phyloP scores from a whole-genome alignment of 2,329 filamentous ascomycete genomes.

The Diaporthe longicolla region DNA sequence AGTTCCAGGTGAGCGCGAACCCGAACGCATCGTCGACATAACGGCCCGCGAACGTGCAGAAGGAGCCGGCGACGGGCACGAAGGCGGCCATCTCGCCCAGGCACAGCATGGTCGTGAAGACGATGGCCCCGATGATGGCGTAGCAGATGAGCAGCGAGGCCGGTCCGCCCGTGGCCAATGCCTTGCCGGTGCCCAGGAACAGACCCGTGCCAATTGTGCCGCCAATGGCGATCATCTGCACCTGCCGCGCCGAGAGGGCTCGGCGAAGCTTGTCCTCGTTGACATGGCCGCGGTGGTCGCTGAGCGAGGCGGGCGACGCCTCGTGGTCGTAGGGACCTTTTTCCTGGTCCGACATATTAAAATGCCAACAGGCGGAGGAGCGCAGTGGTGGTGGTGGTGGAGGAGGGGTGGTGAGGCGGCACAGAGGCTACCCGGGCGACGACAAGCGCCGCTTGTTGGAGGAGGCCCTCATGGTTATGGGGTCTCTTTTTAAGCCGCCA shows the following conservation, averaged over 20 bases:
- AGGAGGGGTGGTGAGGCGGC: not conserved
- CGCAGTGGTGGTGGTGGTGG: not conserved
- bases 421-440: constrained; percentile 15
- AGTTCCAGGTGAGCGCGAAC: constrained; percentile 71
- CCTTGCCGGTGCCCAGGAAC: constrained; percentile 74
- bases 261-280: constrained; percentile 63
- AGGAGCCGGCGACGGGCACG: constrained; percentile 67
- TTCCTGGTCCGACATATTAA: constrained; percentile 4
- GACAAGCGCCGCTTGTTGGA: constrained; percentile 1
- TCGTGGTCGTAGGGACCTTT: constrained; percentile 9
- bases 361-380: not conserved
- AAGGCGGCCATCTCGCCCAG: constrained; percentile 74
- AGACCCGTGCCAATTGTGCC: constrained; percentile 73
- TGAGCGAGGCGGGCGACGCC: constrained; percentile 45
- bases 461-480: not conserved
- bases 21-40: constrained; percentile 69
- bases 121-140: constrained; percentile 68
- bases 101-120: constrained; percentile 71
- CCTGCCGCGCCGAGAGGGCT: constrained; percentile 71
- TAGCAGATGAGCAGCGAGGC: constrained; percentile 72
- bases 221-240: constrained; percentile 77
- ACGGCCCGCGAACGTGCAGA: constrained; percentile 68
- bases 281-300: constrained; percentile 17
- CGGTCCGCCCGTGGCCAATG: constrained; percentile 71
- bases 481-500: constrained; percentile 7